These are phyloP conservation scores for Candida insectalens DNA, from an alignment of 805 yeast genomes.

Conservation along the genomic window DNA sequence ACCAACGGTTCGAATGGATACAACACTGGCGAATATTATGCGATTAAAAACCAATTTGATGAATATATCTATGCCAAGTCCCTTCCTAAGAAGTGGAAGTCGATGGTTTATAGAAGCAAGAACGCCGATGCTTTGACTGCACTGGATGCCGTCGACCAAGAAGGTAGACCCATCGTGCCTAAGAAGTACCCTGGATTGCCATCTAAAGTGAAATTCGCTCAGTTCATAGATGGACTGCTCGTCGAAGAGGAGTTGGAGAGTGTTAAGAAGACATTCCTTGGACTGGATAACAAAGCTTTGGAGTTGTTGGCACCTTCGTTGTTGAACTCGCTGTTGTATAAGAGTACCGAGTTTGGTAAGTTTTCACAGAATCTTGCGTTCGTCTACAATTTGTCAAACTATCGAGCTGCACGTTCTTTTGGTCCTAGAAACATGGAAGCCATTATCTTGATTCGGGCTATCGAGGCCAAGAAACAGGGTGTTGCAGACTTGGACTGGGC, in stretches of 20 bases:
- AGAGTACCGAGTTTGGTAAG: conserved; percentile 15
- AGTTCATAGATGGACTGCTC: conserved; percentile 16
- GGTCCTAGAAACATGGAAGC: conserved; percentile 15
- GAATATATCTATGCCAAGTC: conserved; percentile 18
- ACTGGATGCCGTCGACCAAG: conserved; percentile 14
- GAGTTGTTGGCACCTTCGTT: conserved; percentile 14
- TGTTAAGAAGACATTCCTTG: conserved; percentile 9
- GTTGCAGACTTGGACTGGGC: conserved; percentile 10
- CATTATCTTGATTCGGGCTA: conserved; percentile 15
- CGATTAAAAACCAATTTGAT: conserved; percentile 20
- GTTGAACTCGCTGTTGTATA: conserved; percentile 17
- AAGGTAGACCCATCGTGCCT: conserved; percentile 20
- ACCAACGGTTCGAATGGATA: too few species aligned
- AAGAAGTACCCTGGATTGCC: conserved; percentile 16
- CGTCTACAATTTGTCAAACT: conserved; percentile 13
- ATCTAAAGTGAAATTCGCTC: conserved; percentile 14
- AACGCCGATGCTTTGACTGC: conserved; percentile 14
- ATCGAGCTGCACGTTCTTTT: conserved; percentile 6
- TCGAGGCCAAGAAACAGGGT: conserved; percentile 9
- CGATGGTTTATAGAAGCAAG: conserved; percentile 16
- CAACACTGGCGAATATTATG: conserved; percentile 5
- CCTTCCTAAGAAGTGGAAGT: conserved; percentile 14
- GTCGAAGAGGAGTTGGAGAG: conserved; percentile 15
- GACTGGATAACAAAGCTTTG: conserved; percentile 9
- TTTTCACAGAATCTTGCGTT: conserved; percentile 10